A percentile compares a stretch with the other conserved stretches of the same genome.
Evolutionary conservation across 2,329 filamentous ascomycete species (phyloP).

Genomic region (Aspergillus sp.): DNA sequence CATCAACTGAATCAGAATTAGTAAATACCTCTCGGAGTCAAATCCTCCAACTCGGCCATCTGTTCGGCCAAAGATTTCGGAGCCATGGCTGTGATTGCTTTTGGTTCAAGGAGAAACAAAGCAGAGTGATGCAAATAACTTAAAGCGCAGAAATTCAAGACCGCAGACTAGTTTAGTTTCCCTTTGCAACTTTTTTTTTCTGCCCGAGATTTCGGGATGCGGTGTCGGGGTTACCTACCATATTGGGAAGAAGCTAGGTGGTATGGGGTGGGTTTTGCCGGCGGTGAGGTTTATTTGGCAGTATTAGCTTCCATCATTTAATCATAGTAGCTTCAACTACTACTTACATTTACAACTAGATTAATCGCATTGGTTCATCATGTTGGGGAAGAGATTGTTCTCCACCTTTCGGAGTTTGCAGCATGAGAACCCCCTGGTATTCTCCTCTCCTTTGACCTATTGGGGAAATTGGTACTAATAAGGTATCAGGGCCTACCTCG

Average conservation of each 20-base stretch:
- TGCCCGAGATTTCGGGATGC: slow-evolving; percentile 23
- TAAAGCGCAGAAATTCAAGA: not conserved
- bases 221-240: slow-evolving; percentile 14
- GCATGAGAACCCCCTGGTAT: slow-evolving; percentile 88
- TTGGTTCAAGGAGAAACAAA: not conserved
- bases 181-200: slow-evolving; percentile 14
- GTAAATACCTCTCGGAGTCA: slow-evolving; percentile 60
- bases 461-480: not conserved
- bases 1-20: not conserved
- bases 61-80: slow-evolving; percentile 62
- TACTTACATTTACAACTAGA: too few species aligned
- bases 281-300: slow-evolving; percentile 27
- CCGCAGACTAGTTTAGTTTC: slow-evolving; percentile 15
- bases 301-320: slow-evolving; percentile 13
- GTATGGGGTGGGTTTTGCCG: slow-evolving; percentile 5
- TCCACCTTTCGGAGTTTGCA: slow-evolving; percentile 57
- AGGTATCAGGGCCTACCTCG: slow-evolving; percentile 77
- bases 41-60: slow-evolving; percentile 64
- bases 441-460: not conserved
- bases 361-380: not conserved
- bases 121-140: not conserved
- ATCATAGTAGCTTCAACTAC: slow-evolving; percentile 1
- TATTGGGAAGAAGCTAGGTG: not conserved
- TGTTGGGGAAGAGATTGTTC: slow-evolving; percentile 50
- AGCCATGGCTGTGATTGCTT: slow-evolving; percentile 27